Percentiles rank a stretch among this genome's conserved stretches.
Evolutionary conservation across 23 red algal genomes (phyloP).

Genomic region (Cyanidium caldarium): DNA sequence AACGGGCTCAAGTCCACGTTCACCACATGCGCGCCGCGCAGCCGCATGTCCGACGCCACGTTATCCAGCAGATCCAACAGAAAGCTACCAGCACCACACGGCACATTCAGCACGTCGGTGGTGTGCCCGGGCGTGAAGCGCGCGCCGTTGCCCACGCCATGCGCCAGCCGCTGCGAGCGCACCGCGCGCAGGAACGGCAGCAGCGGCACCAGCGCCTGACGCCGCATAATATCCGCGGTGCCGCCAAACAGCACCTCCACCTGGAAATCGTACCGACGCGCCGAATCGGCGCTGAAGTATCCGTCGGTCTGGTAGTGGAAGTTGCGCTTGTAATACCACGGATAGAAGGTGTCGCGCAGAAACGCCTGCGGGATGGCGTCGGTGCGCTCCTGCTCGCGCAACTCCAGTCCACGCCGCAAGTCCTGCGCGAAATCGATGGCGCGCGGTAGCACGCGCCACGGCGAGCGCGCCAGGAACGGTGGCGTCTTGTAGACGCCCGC

Average conservation of each 20-base stretch:
- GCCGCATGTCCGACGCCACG: constrained; percentile 22
- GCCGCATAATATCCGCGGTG: constrained; percentile 50
- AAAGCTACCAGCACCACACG: constrained; percentile 13
- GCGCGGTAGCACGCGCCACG: neutral
- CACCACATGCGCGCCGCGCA: neutral
- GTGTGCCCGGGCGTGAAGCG: too few relatives aligned
- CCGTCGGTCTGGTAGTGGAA: constrained; percentile 72
- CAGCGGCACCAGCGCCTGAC: constrained; percentile 22
- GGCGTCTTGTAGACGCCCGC: neutral
- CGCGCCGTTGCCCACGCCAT: neutral
- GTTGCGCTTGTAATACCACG: constrained; percentile 36
- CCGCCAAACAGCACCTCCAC: constrained; percentile 41
- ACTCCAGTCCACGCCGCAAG: neutral
- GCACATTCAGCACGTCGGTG: constrained; percentile 6
- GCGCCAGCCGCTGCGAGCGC: neutral
- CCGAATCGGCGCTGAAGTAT: constrained; percentile 32
- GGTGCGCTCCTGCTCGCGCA: neutral
- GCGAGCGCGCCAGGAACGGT: neutral
- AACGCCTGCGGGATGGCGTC: neutral
- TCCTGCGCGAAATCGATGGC: neutral
- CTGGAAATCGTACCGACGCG: constrained; percentile 29
- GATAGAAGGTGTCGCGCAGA: neutral
- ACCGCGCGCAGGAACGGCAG: neutral
- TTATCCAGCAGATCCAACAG: constrained; percentile 35
- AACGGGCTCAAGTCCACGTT: constrained; percentile 60